Conservation (phyloP, 805 yeast species). For the Zygotorulaspora chibaensis region DNA sequence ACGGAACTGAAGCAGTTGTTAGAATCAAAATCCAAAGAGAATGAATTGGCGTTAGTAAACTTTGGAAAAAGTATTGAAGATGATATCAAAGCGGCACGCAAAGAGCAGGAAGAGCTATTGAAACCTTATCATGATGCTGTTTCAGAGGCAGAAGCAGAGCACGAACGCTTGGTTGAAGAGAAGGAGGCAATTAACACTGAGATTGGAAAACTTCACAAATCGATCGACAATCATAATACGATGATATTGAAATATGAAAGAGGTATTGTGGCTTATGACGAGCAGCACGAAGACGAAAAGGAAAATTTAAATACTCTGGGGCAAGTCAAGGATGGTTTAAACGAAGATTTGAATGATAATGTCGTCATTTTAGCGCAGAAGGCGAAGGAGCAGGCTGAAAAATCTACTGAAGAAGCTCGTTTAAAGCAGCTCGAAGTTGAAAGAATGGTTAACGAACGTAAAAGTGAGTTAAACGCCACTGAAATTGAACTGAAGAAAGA, state of each 20-base stretch:
- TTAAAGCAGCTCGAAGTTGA: conserved; percentile 39
- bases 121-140: conserved; percentile 42
- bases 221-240: conserved; percentile 35
- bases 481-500: conserved; percentile 38
- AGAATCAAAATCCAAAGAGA: conserved; percentile 15
- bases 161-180: conserved; percentile 34
- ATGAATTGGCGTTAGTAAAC: conserved; percentile 26
- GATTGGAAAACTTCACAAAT: conserved; percentile 39
- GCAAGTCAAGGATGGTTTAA: conserved; percentile 31
- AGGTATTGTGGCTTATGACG: conserved; percentile 30
- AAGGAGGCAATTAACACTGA: conserved; percentile 37
- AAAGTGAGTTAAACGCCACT: conserved; percentile 34
- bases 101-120: conserved; percentile 37
- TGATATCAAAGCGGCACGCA: conserved; percentile 29
- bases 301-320: conserved; percentile 32
- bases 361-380: conserved; percentile 29
- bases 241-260: conserved; percentile 34
- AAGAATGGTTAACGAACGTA: conserved; percentile 36
- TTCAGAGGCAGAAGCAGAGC: conserved; percentile 38
- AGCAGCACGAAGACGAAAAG: conserved; percentile 31
- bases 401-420: conserved; percentile 34
- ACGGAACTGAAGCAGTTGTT: conserved; percentile 40
- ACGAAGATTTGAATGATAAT: conserved; percentile 20
- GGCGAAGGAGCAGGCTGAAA: conserved; percentile 37
- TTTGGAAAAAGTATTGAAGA: conserved; percentile 30